phyloP scores from a whole-genome alignment of 2,329 filamentous ascomycete genomes.

The Nigrospora oryzae region DNA sequence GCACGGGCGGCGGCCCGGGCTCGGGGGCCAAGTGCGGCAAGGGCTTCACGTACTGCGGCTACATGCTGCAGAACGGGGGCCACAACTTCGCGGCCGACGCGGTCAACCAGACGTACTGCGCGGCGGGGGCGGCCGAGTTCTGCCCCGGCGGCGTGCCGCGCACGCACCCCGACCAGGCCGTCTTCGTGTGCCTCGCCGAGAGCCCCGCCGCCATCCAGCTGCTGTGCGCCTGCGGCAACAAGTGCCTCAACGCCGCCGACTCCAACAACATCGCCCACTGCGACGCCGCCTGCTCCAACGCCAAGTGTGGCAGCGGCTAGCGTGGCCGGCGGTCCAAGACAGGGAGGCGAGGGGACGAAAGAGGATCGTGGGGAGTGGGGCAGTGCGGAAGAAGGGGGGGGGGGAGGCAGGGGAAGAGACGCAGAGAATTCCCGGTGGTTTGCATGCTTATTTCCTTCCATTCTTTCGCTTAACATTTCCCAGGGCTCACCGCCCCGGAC shows the following conservation, averaged over 20 bases:
- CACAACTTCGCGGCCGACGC: slow-evolving; percentile 17
- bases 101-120: slow-evolving; percentile 19
- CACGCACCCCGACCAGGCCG: slow-evolving; percentile 17
- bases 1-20: slow-evolving; percentile 3
- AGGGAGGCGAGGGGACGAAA: too few species aligned
- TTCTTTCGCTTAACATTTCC: too few species aligned
- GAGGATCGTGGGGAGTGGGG: too few species aligned
- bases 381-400: too few species aligned
- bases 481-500: too few species aligned
- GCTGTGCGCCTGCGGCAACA: slow-evolving; percentile 18
- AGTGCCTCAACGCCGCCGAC: slow-evolving; percentile 17
- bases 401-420: too few species aligned
- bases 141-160: slow-evolving; percentile 14
- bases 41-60: slow-evolving; percentile 23
- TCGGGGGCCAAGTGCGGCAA: slow-evolving; percentile 18
- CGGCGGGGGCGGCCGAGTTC: slow-evolving; percentile 12
- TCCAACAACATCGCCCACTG: slow-evolving; percentile 22
- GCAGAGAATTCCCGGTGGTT: too few species aligned
- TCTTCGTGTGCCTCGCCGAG: slow-evolving; percentile 22
- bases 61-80: slow-evolving; percentile 15
- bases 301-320: too few species aligned
- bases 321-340: too few species aligned
- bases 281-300: slow-evolving; percentile 18
- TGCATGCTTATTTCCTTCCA: too few species aligned
- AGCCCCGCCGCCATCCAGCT: slow-evolving; percentile 18